Base-by-base conservation (phyloP, 768 basidiomycete species). In the Tricholoma matsutake region DNA sequence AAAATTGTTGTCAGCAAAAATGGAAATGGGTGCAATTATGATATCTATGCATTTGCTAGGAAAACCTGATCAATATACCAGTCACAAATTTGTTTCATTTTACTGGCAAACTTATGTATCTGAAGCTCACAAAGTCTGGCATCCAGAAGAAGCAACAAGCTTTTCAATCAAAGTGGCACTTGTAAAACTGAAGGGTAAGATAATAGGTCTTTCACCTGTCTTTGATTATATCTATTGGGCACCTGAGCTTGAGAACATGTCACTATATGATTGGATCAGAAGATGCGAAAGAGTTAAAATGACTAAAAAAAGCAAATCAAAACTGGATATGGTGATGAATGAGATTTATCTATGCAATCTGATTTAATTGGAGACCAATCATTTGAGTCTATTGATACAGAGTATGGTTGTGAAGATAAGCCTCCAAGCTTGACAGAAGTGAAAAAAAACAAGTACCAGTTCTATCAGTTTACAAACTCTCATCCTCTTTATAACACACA, bases 1-100 rank as follows among this genome's bases (percentile, higher is more conserved):
- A 1, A 37, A 37, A 2, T 37, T 37, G 35, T 37, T 80, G 20
- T 69, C 71, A 16, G 64, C 72, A 0, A 76, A 76, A 61, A 34
- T 67, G 16, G 76, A 79, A 61, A 72, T 78, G 20, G 77, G 78
- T 0, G 68, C 68, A 16, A 77, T 77, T 0, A 73, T 78, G 70
- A 71, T 71, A 0, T 69, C 61, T 8, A 63, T 75, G 61, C 78
- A 77, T 51, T 25, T 25, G 22, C 22, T 25, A 25, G 22, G 22
- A 25, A 25, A 25, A 1, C 22, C 22, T 25, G 22, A 25, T 25
- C 22, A 25, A 1, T 25, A 25, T 25, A 25, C 22, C 22, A 25
- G 22, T 25, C 22, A 25, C 22, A 25, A 25, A 25, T 25, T 25
- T 25, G 22, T 25, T 25, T 25, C 22, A 25, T 25, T 25, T 25